A percentile compares a stretch with the other conserved stretches of the same genome.
phyloP scores from a whole-genome alignment of 768 basidiomycete genomes.

The Boletus pseudo-olivaceus region DNA sequence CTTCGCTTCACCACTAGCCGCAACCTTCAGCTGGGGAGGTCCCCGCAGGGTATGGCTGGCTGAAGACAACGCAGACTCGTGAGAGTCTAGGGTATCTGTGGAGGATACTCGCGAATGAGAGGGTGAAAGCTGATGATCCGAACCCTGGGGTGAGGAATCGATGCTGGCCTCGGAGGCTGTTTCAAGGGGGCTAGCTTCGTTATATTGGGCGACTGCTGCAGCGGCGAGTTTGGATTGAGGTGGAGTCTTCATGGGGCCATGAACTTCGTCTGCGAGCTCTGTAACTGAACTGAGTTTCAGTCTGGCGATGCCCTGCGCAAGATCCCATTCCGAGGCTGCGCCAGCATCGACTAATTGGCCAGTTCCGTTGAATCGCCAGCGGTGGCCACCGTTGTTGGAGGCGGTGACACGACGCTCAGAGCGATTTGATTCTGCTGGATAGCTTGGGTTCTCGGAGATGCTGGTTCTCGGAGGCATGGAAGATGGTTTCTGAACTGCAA shows the following conservation, averaged over 20 bases:
- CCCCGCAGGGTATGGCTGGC: constrained; percentile 56
- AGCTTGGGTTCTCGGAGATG: constrained; percentile 21
- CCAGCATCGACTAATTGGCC: constrained; percentile 61
- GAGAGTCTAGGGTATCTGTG: constrained; percentile 68
- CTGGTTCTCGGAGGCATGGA: constrained; percentile 49
- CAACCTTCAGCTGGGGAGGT: constrained; percentile 52
- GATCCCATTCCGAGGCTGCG: constrained; percentile 59
- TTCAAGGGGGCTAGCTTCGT: constrained; percentile 69
- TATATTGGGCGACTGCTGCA: constrained; percentile 51
- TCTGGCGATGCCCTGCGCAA: constrained; percentile 70
- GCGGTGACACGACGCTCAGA: constrained; percentile 39
- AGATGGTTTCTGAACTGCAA: constrained; percentile 37
- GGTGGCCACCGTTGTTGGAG: constrained; percentile 37
- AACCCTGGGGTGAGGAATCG: constrained; percentile 67
- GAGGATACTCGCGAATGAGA: constrained; percentile 82
- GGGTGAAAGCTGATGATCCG: constrained; percentile 61
- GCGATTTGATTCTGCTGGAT: constrained; percentile 24
- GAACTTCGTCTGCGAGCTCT: constrained; percentile 49
- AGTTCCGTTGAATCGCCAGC: constrained; percentile 63
- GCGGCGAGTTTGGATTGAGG: constrained; percentile 60
- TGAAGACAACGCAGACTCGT: constrained; percentile 49
- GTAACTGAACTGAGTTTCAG: constrained; percentile 60
- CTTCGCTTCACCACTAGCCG: constrained; percentile 53
- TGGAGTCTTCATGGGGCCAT: constrained; percentile 56
- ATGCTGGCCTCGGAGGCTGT: constrained; percentile 67